A percentile compares a stretch with the other conserved stretches of the same genome.
phyloP scores from a whole-genome alignment of 257 asterid genomes.

The Asclepias syriaca region DNA sequence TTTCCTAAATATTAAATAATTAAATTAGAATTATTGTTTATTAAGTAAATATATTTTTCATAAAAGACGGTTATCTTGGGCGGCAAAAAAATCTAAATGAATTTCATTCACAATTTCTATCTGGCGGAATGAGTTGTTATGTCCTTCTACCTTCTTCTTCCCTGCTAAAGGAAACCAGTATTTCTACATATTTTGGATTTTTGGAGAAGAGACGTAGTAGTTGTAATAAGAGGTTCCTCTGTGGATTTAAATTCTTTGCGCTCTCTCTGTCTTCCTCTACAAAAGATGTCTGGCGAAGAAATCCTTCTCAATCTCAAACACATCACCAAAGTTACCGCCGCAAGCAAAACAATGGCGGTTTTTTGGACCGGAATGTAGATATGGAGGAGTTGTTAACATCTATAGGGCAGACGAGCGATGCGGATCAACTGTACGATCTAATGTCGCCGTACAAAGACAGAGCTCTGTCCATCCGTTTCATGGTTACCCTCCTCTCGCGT shows the following conservation, averaged over 20 bases:
- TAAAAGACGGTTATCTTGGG: too few relatives aligned
- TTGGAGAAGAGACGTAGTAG: constrained; percentile 12
- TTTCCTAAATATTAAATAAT: too few relatives aligned
- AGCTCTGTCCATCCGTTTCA: constrained; percentile 57
- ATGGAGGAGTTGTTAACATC: constrained; percentile 60
- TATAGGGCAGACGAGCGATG: constrained; percentile 59
- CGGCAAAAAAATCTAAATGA: neutral
- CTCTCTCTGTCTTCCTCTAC: constrained; percentile 26
- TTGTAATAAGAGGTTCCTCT: neutral
- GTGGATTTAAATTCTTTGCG: constrained; percentile 33
- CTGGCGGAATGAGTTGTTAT: constrained; percentile 15
- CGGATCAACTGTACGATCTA: constrained; percentile 57
- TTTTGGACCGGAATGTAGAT: constrained; percentile 62
- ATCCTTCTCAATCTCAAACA: constrained; percentile 8
- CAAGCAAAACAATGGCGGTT: constrained; percentile 16
- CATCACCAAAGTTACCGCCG: constrained; percentile 30
- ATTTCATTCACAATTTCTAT: neutral
- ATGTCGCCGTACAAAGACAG: constrained; percentile 67
- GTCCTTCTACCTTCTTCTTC: constrained; percentile 23
- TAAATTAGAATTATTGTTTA: too few relatives aligned
- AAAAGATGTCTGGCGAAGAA: constrained; percentile 49
- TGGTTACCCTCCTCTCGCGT: constrained; percentile 76
- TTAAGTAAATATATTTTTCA: too few relatives aligned
- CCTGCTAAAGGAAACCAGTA: constrained; percentile 16
- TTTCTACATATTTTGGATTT: constrained; percentile 18